Evolutionary conservation across 768 basidiomycete genomes (phyloP).

Genomic region (Lactarius indigo): DNA sequence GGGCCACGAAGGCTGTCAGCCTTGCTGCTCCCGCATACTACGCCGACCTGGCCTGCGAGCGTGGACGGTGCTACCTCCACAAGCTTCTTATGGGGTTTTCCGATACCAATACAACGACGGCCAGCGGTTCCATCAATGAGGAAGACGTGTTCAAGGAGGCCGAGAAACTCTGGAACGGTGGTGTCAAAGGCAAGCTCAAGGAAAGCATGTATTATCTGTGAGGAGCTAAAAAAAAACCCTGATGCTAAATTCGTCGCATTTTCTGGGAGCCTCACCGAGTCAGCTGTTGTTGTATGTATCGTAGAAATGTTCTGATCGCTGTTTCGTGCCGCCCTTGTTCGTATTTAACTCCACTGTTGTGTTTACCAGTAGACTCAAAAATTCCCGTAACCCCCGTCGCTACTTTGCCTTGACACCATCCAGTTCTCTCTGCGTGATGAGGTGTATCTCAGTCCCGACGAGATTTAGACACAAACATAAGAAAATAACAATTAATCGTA

Average conservation of each 20-base stretch:
- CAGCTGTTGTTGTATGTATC: neutral
- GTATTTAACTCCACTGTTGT: neutral
- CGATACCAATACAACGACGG: slow-evolving; percentile 32
- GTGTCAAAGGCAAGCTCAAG: slow-evolving; percentile 52
- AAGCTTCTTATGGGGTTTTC: slow-evolving; percentile 44
- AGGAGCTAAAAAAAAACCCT: neutral
- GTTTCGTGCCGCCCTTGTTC: neutral
- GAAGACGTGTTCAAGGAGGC: slow-evolving; percentile 56
- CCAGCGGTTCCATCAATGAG: slow-evolving; percentile 40
- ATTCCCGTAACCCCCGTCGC: neutral
- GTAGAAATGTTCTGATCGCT: neutral
- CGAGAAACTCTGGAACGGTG: slow-evolving; percentile 48
- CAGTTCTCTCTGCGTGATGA: neutral
- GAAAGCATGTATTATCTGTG: slow-evolving; percentile 79
- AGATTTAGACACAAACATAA: neutral
- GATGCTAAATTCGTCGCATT: neutral
- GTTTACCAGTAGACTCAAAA: neutral
- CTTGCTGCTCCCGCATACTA: slow-evolving; percentile 45
- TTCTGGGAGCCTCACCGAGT: neutral
- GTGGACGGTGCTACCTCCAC: slow-evolving; percentile 51
- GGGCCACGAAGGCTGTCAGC: slow-evolving; percentile 54
- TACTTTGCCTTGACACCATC: neutral
- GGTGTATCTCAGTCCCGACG: neutral
- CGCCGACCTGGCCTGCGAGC: slow-evolving; percentile 50
- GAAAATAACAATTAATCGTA: neutral